These are phyloP conservation scores for Aspergillus sp. DNA, from an alignment of 2,329 filamentous ascomycete genomes.

Conservation along the genomic window DNA sequence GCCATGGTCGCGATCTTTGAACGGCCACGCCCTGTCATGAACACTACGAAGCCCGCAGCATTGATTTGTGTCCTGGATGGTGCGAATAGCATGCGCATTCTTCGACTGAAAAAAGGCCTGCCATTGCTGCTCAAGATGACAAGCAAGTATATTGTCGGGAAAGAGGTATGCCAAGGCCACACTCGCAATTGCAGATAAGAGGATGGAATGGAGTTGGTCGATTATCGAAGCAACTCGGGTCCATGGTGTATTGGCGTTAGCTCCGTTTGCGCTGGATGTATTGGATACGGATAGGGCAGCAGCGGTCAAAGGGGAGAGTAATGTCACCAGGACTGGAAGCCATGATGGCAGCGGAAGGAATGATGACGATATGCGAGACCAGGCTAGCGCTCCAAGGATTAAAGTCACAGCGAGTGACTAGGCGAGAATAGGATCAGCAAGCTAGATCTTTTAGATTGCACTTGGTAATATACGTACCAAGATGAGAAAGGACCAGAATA, in stretches of 20 bases:
- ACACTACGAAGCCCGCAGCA: slow-evolving; percentile 32
- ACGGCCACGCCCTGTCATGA: slow-evolving; percentile 34
- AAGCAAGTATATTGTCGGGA: slow-evolving; percentile 18
- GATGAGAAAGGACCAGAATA: not conserved
- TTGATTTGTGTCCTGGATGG: slow-evolving; percentile 26
- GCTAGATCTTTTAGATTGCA: not conserved
- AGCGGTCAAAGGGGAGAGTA: slow-evolving; percentile 11
- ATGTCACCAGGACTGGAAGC: slow-evolving; percentile 16
- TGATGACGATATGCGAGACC: slow-evolving; percentile 17
- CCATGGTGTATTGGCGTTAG: not conserved
- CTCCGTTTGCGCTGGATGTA: not conserved
- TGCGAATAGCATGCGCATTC: slow-evolving; percentile 23
- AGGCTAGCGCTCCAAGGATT: slow-evolving; percentile 20
- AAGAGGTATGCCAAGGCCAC: slow-evolving; percentile 23
- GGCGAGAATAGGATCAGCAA: not conserved
- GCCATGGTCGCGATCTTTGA: slow-evolving; percentile 24
- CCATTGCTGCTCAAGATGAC: slow-evolving; percentile 27
- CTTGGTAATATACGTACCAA: not conserved
- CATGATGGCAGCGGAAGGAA: slow-evolving; percentile 20
- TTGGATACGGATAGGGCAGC: slow-evolving; percentile 5
- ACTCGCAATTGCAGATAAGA: slow-evolving; percentile 24
- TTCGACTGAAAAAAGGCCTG: slow-evolving; percentile 24
- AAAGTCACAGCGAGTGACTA: not conserved
- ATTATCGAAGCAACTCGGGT: slow-evolving; percentile 5
- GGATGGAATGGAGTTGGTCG: slow-evolving; percentile 16